Base-by-base conservation (phyloP, 495 filamentous ascomycete species). In the Trichoderma orchidacearum region DNA sequence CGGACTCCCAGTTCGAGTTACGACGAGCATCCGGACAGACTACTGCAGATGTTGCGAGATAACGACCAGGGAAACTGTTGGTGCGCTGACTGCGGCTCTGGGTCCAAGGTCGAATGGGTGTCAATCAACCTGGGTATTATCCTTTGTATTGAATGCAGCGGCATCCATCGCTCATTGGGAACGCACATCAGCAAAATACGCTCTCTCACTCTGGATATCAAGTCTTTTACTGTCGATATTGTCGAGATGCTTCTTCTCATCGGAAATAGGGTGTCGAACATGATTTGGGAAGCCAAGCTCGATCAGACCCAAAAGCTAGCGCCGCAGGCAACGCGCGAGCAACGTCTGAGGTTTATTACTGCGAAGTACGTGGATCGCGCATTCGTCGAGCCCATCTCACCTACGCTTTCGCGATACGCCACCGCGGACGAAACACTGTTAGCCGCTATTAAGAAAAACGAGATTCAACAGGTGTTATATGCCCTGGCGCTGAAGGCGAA, bases 111-210 rank as follows among this genome's bases (percentile, higher is more conserved):
- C 17, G 94, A 99, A 68, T 99, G 93, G 93, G 93, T 96, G 35
- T 96, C 92, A 1, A 95, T 99, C 67, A 99, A 99, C 62, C 79
- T 99, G 3, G 94, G 87, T 29, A 95, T 97, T 55, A 84, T 97
- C 30, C 79, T 99, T 15, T 99, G 93, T 71, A 99, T 99, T 59
- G 93, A 99, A 68, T 99, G 93, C 69, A 93, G 90, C 63, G 93
- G 93, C 62, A 96, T 99, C 57, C 93, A 99, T 70, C 85, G 93
- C 23, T 97, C 93, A 9, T 78, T 99, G 2, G 93, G 93, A 7
- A 99, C 93, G 3, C 93, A 99, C 66, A 95, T 99, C 59, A 94
- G 91, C 66, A 99, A 99, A 72, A 82, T 99, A 23, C 85, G 93
- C 30, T 97, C 93, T 3, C 82, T 99, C 28, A 97, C 93, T 0